Evolutionary conservation across 2,329 filamentous ascomycete genomes (phyloP), one percentile per base, ranked within the genome.

Genomic region (Fusarium udum): DNA sequence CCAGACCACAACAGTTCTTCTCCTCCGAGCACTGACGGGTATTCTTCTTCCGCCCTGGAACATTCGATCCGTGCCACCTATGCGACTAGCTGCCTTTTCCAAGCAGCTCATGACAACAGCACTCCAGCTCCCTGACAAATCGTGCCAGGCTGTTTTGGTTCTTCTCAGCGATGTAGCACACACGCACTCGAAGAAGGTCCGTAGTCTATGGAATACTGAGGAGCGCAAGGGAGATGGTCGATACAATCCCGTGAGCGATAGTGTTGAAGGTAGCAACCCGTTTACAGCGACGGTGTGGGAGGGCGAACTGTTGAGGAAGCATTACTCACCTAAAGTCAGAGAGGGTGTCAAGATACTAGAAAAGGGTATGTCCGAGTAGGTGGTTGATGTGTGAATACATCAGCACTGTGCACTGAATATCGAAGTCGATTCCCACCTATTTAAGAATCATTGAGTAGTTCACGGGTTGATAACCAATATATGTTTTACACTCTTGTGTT

Each of bases 281-380:
- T 97, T 96, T 82, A 93, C 95, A 1, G 90, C 91, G 9, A 98
- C 94, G 0, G 88, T 97, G 2, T 99, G 95, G 96, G 96, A 98
- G 80, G 95, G 94, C 1, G 96, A 98, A 84, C 80, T 99, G 65
- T 81, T 99, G 77, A 87, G 92, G 79, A 88, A 89, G 75, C 96
- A 99, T 84, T 99, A 93, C 80, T 95, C 93, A 76, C 95, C 95
- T 12, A 92, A 92, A 78, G 92, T 99, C 3, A 88, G 94, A 74
- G 94, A 97, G 78, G 92, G 92, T 3, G 85, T 93, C 9, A 88
- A 88, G 81, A 82, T 88, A 49, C 84, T 95, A 79, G 92, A 95
- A 80, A 94, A 93, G 86, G 87, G 85, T 51, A 83, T 93, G 77
- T 80, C 79, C 11, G 76, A 75, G 60, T 82, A 79, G 69, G 61